phyloP scores from a whole-genome alignment of 768 basidiomycete genomes.

The Mrakia gelida region DNA sequence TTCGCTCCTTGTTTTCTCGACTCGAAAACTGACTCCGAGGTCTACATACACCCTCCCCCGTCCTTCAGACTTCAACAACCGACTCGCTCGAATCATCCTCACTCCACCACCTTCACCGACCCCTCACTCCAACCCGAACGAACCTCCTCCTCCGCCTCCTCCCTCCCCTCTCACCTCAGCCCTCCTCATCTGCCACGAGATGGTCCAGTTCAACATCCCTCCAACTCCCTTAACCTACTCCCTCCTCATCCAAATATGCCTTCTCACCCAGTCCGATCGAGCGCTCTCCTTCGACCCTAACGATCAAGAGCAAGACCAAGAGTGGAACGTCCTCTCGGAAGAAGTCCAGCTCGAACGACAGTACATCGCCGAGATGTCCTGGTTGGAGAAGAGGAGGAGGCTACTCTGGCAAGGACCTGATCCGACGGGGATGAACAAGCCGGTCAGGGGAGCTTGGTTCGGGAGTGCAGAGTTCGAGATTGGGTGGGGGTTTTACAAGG shows the following conservation, averaged over 20 bases:
- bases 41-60: neutral
- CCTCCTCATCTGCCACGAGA: constrained; percentile 13
- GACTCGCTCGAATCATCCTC: neutral
- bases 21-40: neutral
- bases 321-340: neutral
- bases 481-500: constrained; percentile 24
- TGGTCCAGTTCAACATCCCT: neutral
- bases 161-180: neutral
- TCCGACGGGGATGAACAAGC: neutral
- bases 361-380: constrained; percentile 9
- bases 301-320: neutral
- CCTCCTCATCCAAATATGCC: constrained; percentile 25
- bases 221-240: constrained; percentile 19
- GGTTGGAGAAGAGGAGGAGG: constrained; percentile 18
- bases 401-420: constrained; percentile 1
- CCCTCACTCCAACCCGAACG: neutral
- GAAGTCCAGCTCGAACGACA: neutral
- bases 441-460: constrained; percentile 13
- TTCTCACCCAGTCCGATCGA: constrained; percentile 16
- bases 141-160: neutral
- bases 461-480: constrained; percentile 27
- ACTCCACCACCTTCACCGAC: neutral
- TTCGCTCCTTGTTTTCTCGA: neutral
- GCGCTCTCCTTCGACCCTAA: neutral
- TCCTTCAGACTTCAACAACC: neutral